Base-by-base conservation (phyloP, 2,329 filamentous ascomycete species). In the Neopestalotiopsis clavispora region DNA sequence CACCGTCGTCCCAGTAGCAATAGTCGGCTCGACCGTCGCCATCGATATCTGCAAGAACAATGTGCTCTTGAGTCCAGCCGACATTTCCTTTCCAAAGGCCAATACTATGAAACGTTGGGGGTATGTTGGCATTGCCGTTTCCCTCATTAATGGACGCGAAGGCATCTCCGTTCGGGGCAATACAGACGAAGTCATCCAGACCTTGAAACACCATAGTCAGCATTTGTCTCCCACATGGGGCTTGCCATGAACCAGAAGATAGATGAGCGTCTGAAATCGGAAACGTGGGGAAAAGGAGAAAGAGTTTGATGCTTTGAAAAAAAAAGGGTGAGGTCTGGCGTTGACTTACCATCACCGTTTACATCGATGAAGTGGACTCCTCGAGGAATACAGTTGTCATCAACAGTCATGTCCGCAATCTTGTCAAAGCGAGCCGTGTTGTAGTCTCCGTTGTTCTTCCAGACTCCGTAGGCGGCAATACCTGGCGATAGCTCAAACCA, bases 11-110 rank as follows among this genome's bases (percentile, higher is more conserved):
- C 3, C 77, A 61, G 6, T 74, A 60, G 56, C 77, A 77, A 64
- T 78, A 82, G 69, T 82, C 81, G 0, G 74, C 60, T 0, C 79
- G 74, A 0, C 80, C 79, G 65, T 83, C 68, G 10, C 68, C 60
- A 49, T 78, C 78, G 4, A 79, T 75, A 70, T 81, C 79, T 0
- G 69, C 79, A 4, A 81, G 68, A 0, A 74, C 72, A 6, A 81
- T 71, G 49, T 71, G 62, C 9, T 57, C 68, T 42, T 62, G 42
- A 2, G 65, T 69, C 52, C 69, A 71, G 2, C 63, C 67, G 32
- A 42, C 69, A 14, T 57, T 67, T 4, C 65, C 42, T 57, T 72
- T 72, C 14, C 75, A 69, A 14, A 69, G 56, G 20, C 71, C 71
- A 28, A 74, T 71, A 42, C 66, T 62, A 20, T 72, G 70, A 65